Base-by-base conservation (phyloP, 1,284 basidiomycete species). In the Xerocomus minutiporus region DNA sequence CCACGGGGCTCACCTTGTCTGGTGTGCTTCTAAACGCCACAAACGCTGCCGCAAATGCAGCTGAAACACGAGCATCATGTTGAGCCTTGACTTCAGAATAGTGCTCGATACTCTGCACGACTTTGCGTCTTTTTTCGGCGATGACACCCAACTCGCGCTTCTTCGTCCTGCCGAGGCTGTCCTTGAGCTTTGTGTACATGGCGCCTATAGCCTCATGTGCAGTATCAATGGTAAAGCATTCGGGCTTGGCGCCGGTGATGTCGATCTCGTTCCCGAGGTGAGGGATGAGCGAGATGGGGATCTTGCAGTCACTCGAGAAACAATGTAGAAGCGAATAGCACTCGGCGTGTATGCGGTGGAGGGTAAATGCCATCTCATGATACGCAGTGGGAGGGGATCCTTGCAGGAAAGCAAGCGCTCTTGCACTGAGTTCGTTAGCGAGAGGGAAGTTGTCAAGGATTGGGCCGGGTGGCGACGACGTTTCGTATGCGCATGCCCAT, bases 1-100 rank as follows among this genome's bases (percentile, higher is more conserved):
- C 94, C 43, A 99, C 86, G 0, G 91, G 96, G 59, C 93, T 97
- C 57, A 99, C 86, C 74, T 98, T 99, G 57, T 92, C 83, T 0
- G 95, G 94, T 35, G 91, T 85, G 35, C 83, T 82, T 62, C 81
- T 79, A 57, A 96, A 82, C 4, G 91, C 86, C 17, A 99, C 88
- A 58, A 96, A 88, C 0, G 96, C 93, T 3, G 90, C 88, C 11
- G 95, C 93, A 60, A 97, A 88, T 0, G 91, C 84, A 8, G 97
- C 92, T 8, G 84, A 86, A 12, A 98, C 87, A 48, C 94, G 88
- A 17, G 86, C 82, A 61, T 98, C 96, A 66, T 95, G 85, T 61
- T 89, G 86, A 29, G 81, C 81, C 75, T 97, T 98, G 60, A 90
- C 80, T 48, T 90, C 85, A 38, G 82, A 76, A 66, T 94, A 97